Base-by-base conservation (phyloP, 345 rosid genomes). In the Acer saccharum region DNA sequence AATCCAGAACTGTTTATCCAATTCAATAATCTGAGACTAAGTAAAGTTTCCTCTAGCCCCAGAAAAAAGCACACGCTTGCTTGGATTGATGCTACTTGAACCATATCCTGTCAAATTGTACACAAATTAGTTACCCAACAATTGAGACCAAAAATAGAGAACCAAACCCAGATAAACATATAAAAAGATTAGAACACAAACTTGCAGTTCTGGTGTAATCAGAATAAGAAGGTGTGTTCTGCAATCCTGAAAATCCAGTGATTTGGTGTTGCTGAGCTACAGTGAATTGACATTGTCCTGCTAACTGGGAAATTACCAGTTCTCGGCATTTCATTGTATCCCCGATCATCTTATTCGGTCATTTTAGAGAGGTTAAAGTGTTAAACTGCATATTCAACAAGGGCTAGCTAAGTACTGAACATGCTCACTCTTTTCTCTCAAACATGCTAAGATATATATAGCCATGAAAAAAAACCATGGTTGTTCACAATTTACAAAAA, bases 1-100 rank as follows among this genome's bases (percentile, higher is more conserved):
- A 86, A 93, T 93, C 90, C 86, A 81, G 17, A 92, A 90, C 75
- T 93, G 96, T 60, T 88, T 90, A 69, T 91, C 87, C 27, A 93
- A 80, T 81, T 93, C 98, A 70, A 86, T 86, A 94, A 87, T 83
- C 70, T 93, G 94, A 67, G 90, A 80, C 65, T 86, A 82, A 66
- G 91, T 91, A n/a, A 93, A 88, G 50, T 90, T 87, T 61, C 93
- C 92, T 83, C 84, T 87, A 23, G 76, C 84, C 46, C 88, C 83
- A 41, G 73, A 54, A 43, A 80, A 75, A 72, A 68, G 55, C 27
- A 85, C 95, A 83, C 88, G 89, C 94, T 86, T 84, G 87, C 71
- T 82, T 76, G 87, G 81, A 83, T 79, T 85, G 83, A 87, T 75
- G 84, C 83, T 85, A 80, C 84, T 85, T 55, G 78, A 78, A 52